Evolutionary conservation across 352 stramenopile genomes (phyloP), one percentile per base, ranked within the genome.

Genomic region (Pelagophyceae sp.): DNA sequence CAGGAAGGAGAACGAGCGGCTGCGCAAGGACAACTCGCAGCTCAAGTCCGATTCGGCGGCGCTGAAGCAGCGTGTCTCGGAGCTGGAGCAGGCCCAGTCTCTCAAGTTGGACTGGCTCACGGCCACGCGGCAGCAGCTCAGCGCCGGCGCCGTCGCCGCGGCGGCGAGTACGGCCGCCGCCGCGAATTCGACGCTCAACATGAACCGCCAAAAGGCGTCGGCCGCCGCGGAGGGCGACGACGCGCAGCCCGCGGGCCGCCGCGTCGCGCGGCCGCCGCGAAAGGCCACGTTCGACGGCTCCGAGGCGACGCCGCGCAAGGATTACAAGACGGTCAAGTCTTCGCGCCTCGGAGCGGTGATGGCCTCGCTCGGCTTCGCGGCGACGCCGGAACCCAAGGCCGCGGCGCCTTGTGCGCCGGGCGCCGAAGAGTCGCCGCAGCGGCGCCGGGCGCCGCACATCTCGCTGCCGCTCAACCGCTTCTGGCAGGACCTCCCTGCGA

Each of bases 21-120:
- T 89, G 33, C 80, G 80, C 61, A 85, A 77, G 20, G 83, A 89
- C 61, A 85, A 85, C 83, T 79, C 86, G n/a, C 60, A 76, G 17
- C 72, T 89, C 0, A 86, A 85, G 45, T 79, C 85, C 27, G 87
- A 86, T 69, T 87, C 85, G 54, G 78, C 84, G 71, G 64, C 80
- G 54, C 78, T 89, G 6, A 86, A 74, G 67, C 33, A n/a, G 1
- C 27, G 33, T 11, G 67, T 74, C 15, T 11, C 35, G 35, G 35
- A 74, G 17, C 67, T 74, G 11, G 67, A 74, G 67, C 15, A 11
- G 35, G 38, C 6, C 35, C 33, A 74, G 37, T 51, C 67, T 2
- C 2, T 74, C 35, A 29, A 35, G 35, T 32, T n/a, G 15, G 67
- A 74, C 67, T 51, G 33, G 67, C 31, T 74, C 17, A 37, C 67